Conservation (phyloP, 257 asterid species). For the Gentiana macrophylla region DNA sequence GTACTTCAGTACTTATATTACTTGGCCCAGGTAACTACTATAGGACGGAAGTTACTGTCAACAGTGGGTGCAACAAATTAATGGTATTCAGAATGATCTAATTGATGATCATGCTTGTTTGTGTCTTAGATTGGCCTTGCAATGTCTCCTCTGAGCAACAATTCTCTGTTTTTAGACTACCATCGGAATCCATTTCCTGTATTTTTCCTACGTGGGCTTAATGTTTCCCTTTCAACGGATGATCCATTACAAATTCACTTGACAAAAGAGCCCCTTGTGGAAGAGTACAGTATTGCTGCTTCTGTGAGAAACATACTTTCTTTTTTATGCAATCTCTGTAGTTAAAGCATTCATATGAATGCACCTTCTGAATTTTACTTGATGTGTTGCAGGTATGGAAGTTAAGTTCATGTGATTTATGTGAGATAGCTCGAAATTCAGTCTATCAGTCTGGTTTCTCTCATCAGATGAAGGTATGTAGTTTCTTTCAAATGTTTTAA, state of each 20-base stretch:
- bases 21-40: constrained; percentile 73
- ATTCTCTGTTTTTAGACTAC: constrained; percentile 88
- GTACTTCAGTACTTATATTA: constrained; percentile 89
- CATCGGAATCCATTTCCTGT: constrained; percentile 93
- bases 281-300: constrained; percentile 98
- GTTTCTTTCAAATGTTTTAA: neutral
- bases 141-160: constrained; percentile 98
- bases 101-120: constrained; percentile 11
- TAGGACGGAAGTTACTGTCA: neutral
- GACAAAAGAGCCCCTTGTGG: constrained; percentile 95
- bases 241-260: constrained; percentile 97
- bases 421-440: constrained; percentile 97
- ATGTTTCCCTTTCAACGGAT: constrained; percentile 91
- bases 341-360: neutral
- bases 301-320: constrained; percentile 44
- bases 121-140: constrained; percentile 84
- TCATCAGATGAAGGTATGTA: constrained; percentile 69
- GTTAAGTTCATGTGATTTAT: constrained; percentile 82
- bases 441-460: constrained; percentile 96
- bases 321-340: neutral
- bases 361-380: neutral
- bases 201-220: constrained; percentile 91
- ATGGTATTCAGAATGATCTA: constrained; percentile 4
- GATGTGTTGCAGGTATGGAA: constrained; percentile 71
- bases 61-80: constrained; percentile 4